These are phyloP conservation scores for Chrysosphaeria jannelii DNA, from an alignment of 2,329 filamentous ascomycete genomes.

Conservation along the genomic window DNA sequence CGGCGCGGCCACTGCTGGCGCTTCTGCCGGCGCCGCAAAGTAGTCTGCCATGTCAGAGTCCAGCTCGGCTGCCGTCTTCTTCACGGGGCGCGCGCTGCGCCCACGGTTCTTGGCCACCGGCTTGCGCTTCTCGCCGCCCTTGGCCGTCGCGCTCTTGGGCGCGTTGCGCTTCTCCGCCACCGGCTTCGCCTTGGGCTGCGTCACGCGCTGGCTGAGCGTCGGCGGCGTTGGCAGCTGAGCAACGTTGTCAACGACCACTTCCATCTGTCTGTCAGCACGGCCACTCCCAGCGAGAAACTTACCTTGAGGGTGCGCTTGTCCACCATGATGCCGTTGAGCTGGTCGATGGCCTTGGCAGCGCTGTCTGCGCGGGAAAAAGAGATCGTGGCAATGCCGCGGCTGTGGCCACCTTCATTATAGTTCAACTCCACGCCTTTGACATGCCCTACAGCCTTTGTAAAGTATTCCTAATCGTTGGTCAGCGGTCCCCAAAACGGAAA, in stretches of 20 bases:
- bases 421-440: slow-evolving; percentile 79
- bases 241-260: slow-evolving; percentile 60
- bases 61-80: slow-evolving; percentile 87
- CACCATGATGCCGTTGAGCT: slow-evolving; percentile 67
- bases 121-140: slow-evolving; percentile 6
- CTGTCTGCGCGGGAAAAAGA: slow-evolving; percentile 56
- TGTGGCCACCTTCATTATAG: slow-evolving; percentile 75
- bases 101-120: slow-evolving; percentile 11
- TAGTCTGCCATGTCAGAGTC: slow-evolving; percentile 97
- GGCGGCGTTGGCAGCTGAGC: slow-evolving; percentile 33
- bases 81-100: slow-evolving; percentile 31
- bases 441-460: slow-evolving; percentile 56
- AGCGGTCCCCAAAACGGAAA: too few relatives aligned
- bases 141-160: slow-evolving; percentile 10
- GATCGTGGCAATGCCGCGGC: slow-evolving; percentile 76
- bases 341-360: slow-evolving; percentile 56
- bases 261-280: slow-evolving; percentile 26
- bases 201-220: slow-evolving; percentile 55
- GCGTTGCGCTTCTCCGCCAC: slow-evolving; percentile 43
- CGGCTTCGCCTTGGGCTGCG: slow-evolving; percentile 38
- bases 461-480: slow-evolving; percentile 83
- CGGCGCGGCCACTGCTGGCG: slow-evolving; percentile 6
- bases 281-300: slow-evolving; percentile 6
- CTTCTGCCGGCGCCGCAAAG: slow-evolving; percentile 26
- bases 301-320: slow-evolving; percentile 82